These are phyloP conservation scores for Coffea eugenioides DNA, from an alignment of 257 asterid species.

Conservation along the genomic window DNA sequence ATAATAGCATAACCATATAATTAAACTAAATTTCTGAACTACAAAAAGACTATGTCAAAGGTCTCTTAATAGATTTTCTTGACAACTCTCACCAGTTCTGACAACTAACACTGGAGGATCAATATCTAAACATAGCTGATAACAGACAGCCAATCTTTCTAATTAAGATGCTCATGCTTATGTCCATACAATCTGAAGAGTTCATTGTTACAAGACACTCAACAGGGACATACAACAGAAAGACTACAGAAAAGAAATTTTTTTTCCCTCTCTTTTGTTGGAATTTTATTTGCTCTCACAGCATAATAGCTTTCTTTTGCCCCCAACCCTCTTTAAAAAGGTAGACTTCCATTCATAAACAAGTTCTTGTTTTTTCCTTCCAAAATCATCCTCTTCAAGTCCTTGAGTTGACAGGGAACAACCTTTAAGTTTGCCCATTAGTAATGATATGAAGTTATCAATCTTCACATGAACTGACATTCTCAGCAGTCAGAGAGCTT, in stretches of 20 bases:
- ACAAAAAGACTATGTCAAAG: not conserved
- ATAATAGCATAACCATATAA: not conserved
- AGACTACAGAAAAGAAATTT: not conserved
- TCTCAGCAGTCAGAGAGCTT: not conserved
- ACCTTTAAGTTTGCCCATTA: not conserved
- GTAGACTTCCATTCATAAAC: not conserved
- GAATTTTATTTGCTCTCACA: not conserved
- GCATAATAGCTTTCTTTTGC: not conserved
- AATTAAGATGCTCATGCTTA: too few species aligned
- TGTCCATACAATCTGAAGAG: not conserved
- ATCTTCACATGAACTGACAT: not conserved
- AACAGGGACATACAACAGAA: not conserved
- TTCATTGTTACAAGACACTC: not conserved
- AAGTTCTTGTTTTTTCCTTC: not conserved
- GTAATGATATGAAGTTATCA: not conserved
- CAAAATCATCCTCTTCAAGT: not conserved
- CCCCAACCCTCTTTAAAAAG: not conserved
- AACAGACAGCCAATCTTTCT: not conserved
- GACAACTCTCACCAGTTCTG: not conserved
- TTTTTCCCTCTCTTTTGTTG: not conserved
- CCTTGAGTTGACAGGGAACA: not conserved
- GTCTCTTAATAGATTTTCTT: not conserved
- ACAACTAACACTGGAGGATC: not conserved
- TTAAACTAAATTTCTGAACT: not conserved
- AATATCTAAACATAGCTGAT: not conserved